Evolutionary conservation across 768 basidiomycete genomes (phyloP).

Genomic region (Russula ochroleuca): DNA sequence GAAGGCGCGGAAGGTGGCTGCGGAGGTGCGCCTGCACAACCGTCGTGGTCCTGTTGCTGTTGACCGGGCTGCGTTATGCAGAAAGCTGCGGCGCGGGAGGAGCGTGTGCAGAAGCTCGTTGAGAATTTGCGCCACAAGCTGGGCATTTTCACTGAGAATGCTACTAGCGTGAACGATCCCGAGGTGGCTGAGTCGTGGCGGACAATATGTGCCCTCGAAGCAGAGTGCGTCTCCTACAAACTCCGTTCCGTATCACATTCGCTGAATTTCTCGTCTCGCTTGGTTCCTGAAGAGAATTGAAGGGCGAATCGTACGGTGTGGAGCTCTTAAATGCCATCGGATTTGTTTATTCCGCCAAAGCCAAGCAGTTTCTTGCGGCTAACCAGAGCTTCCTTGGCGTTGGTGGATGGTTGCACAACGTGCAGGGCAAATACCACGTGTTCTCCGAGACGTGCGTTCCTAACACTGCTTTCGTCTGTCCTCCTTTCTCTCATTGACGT

Average conservation of each 20-base stretch:
- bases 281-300: slow-evolving; percentile 55
- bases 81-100: slow-evolving; percentile 78
- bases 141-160: slow-evolving; percentile 83
- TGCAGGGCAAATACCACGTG: slow-evolving; percentile 88
- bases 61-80: slow-evolving; percentile 34
- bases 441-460: slow-evolving; percentile 85
- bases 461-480: background rate
- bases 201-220: slow-evolving; percentile 75
- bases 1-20: slow-evolving; percentile 56
- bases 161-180: slow-evolving; percentile 59
- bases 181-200: slow-evolving; percentile 71
- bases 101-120: slow-evolving; percentile 70
- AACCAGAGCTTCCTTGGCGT: slow-evolving; percentile 68
- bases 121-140: slow-evolving; percentile 79
- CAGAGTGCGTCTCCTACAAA: slow-evolving; percentile 54
- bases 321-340: slow-evolving; percentile 84
- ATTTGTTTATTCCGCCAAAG: slow-evolving; percentile 78
- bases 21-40: slow-evolving; percentile 51
- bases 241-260: background rate
- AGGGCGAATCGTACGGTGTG: slow-evolving; percentile 81
- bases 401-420: slow-evolving; percentile 90
- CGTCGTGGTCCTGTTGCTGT: slow-evolving; percentile 8
- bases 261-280: background rate
- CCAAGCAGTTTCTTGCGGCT: slow-evolving; percentile 78
- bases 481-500: slow-evolving; percentile 12